These are phyloP conservation scores for Trypanosoma mega DNA, from an alignment of 208 protist species.

Conservation along the genomic window DNA sequence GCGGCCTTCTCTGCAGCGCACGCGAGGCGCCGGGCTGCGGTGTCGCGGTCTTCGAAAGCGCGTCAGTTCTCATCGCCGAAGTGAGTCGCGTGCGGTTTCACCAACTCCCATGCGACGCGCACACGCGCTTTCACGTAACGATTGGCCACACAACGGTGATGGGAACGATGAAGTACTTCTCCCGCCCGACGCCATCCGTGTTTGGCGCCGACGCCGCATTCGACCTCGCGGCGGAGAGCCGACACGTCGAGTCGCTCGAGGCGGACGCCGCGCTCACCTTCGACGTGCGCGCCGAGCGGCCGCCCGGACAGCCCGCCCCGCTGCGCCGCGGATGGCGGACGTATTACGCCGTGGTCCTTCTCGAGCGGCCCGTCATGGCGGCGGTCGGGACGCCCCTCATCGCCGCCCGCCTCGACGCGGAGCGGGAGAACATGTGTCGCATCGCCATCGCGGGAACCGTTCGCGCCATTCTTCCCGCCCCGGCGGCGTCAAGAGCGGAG, in stretches of 20 bases:
- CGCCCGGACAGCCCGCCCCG: slow-evolving; percentile 30
- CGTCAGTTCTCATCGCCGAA: slow-evolving; percentile 45
- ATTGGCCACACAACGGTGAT: slow-evolving; percentile 89
- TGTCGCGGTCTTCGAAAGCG: slow-evolving; percentile 11
- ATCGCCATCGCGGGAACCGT: slow-evolving; percentile 66
- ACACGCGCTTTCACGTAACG: slow-evolving; percentile 82
- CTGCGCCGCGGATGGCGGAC: slow-evolving; percentile 13
- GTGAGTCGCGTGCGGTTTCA: slow-evolving; percentile 82
- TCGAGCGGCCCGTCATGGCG: slow-evolving; percentile 49
- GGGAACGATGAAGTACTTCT: slow-evolving; percentile 79
- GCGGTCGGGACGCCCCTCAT: slow-evolving; percentile 40
- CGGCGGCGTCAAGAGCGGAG: background rate
- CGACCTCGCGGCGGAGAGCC: slow-evolving; percentile 35
- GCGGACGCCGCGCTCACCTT: slow-evolving; percentile 36
- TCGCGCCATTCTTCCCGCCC: slow-evolving; percentile 26
- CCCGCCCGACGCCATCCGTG: slow-evolving; percentile 8
- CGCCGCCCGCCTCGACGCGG: slow-evolving; percentile 68
- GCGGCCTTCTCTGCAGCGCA: slow-evolving; percentile 75
- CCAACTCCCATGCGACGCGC: slow-evolving; percentile 47
- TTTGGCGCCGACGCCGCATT: slow-evolving; percentile 6
- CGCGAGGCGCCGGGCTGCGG: background rate
- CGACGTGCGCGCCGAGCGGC: background rate
- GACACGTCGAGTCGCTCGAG: slow-evolving; percentile 46
- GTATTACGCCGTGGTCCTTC: slow-evolving; percentile 64
- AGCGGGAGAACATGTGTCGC: slow-evolving; percentile 71